Conservation (phyloP, 306 rosid genomes). For the Astragalus glycyphyllos region DNA sequence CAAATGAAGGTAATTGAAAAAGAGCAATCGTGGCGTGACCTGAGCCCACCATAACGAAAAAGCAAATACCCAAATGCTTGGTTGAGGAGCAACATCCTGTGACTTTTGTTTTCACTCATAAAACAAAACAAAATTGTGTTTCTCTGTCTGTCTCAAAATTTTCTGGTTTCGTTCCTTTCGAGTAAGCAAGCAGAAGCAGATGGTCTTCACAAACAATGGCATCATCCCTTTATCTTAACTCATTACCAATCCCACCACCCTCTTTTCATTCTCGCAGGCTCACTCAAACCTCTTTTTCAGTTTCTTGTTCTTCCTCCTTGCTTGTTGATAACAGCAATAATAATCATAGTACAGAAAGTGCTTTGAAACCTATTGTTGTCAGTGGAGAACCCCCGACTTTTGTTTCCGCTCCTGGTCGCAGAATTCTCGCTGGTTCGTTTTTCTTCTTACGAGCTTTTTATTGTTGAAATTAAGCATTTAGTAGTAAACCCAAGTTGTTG, state of each 20-base stretch:
- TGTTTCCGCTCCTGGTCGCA: slow-evolving; percentile 95
- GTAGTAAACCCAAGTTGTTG: neutral
- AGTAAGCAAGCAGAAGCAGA: neutral
- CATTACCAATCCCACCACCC: slow-evolving; percentile 58
- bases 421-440: slow-evolving; percentile 84
- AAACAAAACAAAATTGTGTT: no score
- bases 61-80: no score
- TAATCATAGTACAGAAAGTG: slow-evolving; percentile 28
- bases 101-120: no score
- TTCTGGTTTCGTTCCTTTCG: no score
- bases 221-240: slow-evolving; percentile 72
- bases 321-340: slow-evolving; percentile 47
- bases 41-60: no score
- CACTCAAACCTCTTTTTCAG: slow-evolving; percentile 41
- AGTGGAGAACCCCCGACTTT: slow-evolving; percentile 87
- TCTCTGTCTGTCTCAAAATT: no score
- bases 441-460: neutral
- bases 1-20: no score
- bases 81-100: no score
- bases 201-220: slow-evolving; percentile 59
- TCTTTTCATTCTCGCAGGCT: slow-evolving; percentile 65
- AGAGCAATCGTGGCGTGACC: no score
- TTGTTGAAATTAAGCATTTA: neutral
- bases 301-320: slow-evolving; percentile 43
- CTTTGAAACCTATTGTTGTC: slow-evolving; percentile 77